These are phyloP conservation scores for Leccinum fibrillosum DNA, from an alignment of 768 basidiomycete genomes.

Conservation along the genomic window DNA sequence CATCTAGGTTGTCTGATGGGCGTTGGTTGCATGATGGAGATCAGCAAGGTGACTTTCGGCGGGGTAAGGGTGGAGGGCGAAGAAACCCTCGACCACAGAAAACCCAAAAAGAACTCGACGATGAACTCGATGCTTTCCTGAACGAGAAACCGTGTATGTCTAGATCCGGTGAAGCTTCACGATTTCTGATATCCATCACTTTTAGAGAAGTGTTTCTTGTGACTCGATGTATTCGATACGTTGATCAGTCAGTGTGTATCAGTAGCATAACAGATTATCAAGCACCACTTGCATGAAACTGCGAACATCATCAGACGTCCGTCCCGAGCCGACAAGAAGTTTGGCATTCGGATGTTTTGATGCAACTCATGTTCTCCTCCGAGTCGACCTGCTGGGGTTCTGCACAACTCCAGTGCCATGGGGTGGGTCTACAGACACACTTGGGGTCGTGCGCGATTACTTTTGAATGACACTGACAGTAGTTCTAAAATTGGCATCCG, in stretches of 20 bases:
- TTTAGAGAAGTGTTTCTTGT: neutral
- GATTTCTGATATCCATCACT: slow-evolving; percentile 3
- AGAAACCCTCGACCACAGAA: slow-evolving; percentile 44
- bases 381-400: no score
- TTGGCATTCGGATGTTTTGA: neutral
- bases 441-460: neutral
- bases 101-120: slow-evolving; percentile 77
- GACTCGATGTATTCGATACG: neutral
- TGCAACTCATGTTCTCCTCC: neutral
- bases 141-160: slow-evolving; percentile 42
- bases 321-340: neutral
- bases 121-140: slow-evolving; percentile 78
- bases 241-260: slow-evolving; percentile 3
- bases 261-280: slow-evolving; percentile 1
- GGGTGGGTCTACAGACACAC: no score
- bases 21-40: slow-evolving; percentile 22
- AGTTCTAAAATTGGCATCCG: slow-evolving; percentile 5
- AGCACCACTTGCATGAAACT: slow-evolving; percentile 1
- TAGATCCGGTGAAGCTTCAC: neutral
- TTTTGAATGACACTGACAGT: no score
- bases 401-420: neutral
- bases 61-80: slow-evolving; percentile 34
- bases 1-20: slow-evolving; percentile 16
- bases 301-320: neutral
- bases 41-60: slow-evolving; percentile 25